Percentiles rank a stretch among this genome's conserved stretches.
These are phyloP conservation scores for Claviceps arundinis DNA, from an alignment of 2,329 filamentous ascomycete species.

Conservation along the genomic window DNA sequence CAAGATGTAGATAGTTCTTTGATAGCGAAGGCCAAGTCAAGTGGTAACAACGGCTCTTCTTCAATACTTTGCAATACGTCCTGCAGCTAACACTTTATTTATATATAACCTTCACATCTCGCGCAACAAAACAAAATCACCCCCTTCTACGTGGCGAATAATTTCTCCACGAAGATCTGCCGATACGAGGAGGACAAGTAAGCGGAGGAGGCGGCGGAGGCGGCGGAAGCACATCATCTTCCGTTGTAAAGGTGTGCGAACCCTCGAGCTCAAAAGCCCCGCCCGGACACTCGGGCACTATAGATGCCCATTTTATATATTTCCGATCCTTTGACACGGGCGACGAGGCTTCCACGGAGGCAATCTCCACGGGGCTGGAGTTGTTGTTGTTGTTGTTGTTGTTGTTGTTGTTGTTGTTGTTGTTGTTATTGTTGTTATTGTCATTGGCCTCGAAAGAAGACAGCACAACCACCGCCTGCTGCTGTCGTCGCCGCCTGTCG, in stretches of 20 bases:
- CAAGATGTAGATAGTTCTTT: background rate
- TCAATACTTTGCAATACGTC: no score
- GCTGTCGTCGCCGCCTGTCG: background rate
- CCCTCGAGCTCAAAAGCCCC: constrained; percentile 33
- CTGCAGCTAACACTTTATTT: background rate
- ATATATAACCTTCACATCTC: background rate
- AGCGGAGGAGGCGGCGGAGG: background rate
- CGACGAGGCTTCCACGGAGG: constrained; percentile 16
- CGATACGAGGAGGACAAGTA: background rate
- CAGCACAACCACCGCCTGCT: background rate
- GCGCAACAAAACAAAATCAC: background rate
- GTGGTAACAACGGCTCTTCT: no score
- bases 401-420: constrained; percentile 3
- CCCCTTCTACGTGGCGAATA: background rate
- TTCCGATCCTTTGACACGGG: background rate
- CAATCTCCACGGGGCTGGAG: constrained; percentile 39
- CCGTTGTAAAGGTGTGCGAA: constrained; percentile 11
- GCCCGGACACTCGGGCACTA: constrained; percentile 7
- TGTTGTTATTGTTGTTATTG: constrained; percentile 4
- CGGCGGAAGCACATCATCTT: background rate
- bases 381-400: constrained; percentile 4
- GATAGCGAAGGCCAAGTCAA: background rate
- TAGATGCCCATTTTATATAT: background rate
- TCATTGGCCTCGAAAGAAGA: background rate
- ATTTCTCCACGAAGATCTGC: background rate